These are phyloP conservation scores for Cenchrus americanus DNA, from an alignment of 176 grass and related monocot genomes.

Conservation along the genomic window DNA sequence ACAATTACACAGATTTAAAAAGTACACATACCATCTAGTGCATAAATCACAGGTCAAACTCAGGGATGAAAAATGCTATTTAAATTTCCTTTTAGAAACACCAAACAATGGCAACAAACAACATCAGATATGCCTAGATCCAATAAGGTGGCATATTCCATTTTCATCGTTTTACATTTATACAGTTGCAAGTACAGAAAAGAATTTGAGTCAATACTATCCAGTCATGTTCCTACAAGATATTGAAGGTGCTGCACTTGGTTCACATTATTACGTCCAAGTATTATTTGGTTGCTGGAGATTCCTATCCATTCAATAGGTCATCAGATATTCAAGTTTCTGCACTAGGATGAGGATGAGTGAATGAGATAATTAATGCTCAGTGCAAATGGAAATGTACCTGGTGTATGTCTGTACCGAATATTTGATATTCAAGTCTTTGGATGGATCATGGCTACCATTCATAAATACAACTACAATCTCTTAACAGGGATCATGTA, in stretches of 20 bases:
- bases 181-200: not conserved
- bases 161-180: not conserved
- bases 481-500: not conserved
- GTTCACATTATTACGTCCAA: not conserved
- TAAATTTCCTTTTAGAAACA: not conserved
- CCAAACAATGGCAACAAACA: not conserved
- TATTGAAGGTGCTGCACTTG: not conserved
- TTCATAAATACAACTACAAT: not conserved
- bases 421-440: not conserved
- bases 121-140: not conserved
- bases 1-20: slow-evolving; percentile 1
- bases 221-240: not conserved
- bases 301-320: slow-evolving; percentile 11
- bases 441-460: not conserved
- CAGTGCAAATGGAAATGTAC: not conserved
- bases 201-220: not conserved
- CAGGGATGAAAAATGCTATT: not conserved
- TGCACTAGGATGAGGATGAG: not conserved
- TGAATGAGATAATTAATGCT: slow-evolving; percentile 20
- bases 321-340: not conserved
- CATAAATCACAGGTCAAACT: not conserved
- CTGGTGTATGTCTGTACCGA: not conserved
- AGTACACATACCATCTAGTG: not conserved
- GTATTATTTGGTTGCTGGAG: not conserved
- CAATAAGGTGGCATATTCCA: not conserved